A percentile compares a stretch with the other conserved stretches of the same genome.
Evolutionary conservation across 208 protist genomes (phyloP).

Genomic region (Crithidia bombi): DNA sequence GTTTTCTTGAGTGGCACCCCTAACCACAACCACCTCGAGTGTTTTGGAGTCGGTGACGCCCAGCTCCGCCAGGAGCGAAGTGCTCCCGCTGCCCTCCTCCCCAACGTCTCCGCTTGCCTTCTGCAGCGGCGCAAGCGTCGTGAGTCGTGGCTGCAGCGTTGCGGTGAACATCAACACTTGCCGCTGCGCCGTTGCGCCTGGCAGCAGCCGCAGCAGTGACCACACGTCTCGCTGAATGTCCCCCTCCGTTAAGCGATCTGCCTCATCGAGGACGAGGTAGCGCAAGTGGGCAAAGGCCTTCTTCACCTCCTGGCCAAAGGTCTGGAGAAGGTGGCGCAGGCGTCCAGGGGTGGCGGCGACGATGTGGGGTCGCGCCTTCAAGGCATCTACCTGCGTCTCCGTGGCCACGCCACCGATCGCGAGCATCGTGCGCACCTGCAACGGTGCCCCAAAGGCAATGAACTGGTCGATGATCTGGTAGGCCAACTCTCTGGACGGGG

Average conservation of each 20-base stretch:
- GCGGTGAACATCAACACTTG: slow-evolving; percentile 79
- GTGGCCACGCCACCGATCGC: slow-evolving; percentile 80
- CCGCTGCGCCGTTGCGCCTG: slow-evolving; percentile 37
- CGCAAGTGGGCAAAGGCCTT: slow-evolving; percentile 70
- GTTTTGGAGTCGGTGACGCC: slow-evolving; percentile 37
- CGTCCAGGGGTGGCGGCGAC: slow-evolving; percentile 88
- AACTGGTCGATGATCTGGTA: slow-evolving; percentile 96
- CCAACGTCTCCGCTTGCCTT: background rate
- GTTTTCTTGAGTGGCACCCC: slow-evolving; percentile 13
- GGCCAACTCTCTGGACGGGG: slow-evolving; percentile 97
- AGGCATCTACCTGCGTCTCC: slow-evolving; percentile 76
- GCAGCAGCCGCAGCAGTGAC: slow-evolving; percentile 47
- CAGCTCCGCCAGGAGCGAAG: slow-evolving; percentile 40
- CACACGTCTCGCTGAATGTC: slow-evolving; percentile 69
- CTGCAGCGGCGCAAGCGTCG: slow-evolving; percentile 12
- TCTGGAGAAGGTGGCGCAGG: slow-evolving; percentile 58
- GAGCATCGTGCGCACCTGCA: slow-evolving; percentile 71
- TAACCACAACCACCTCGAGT: slow-evolving; percentile 37
- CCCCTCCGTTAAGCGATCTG: slow-evolving; percentile 79
- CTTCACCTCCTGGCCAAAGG: slow-evolving; percentile 53
- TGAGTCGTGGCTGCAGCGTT: slow-evolving; percentile 70
- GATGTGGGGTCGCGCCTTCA: slow-evolving; percentile 75
- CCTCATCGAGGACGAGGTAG: slow-evolving; percentile 90
- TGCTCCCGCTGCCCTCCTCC: background rate
- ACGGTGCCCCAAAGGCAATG: slow-evolving; percentile 75